Evolutionary conservation across 2,329 filamentous ascomycete genomes (phyloP), one percentile per base, ranked within the genome.

Genomic region (Dactylellina leptospora): DNA sequence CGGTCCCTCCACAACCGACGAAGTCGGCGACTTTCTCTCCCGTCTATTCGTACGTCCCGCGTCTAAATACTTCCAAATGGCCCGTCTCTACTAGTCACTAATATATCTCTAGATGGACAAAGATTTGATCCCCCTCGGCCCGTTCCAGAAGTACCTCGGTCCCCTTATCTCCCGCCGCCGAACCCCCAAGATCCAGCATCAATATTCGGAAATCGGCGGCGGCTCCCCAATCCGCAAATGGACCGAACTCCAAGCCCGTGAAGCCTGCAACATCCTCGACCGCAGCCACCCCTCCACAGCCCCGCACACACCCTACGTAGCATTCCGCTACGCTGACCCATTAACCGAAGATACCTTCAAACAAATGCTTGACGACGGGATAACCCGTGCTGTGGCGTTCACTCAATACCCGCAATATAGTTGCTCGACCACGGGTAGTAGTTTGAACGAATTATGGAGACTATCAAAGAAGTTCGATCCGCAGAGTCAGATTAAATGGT

Each of bases 341-440:
- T 81, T 99, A 78, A 99, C 95, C 1, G 95, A 97, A 81, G 88
- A 96, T 76, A 96, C 93, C 87, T 97, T 99, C 79, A 84, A 86
- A 59, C 85, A 87, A 77, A 81, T 99, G 74, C 82, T 99, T 22
- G 87, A 87, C 5, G 95, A 99, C 79, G 95, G 95, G 0, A 96
- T 97, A 78, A 93, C 93, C 9, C 86, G 95, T 68, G 95, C 96
- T 1, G 92, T 99, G 3, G 95, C 95, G 1, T 99, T 99, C 78
- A 97, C 93, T 25, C 95, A 99, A 81, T 99, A 99, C 77, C 95
- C 95, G 1, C 95, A 99, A 80, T 99, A 99, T 81, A 96, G 92
- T 18, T 99, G 96, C 82, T 96, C 92, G 18, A 99, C 95, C 0
- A 99, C 95, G 0, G 95, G 95, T 20, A 96, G 92, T 80, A 96